Conservation (phyloP, 1,284 basidiomycete species). For the Volvariella volvacea region DNA sequence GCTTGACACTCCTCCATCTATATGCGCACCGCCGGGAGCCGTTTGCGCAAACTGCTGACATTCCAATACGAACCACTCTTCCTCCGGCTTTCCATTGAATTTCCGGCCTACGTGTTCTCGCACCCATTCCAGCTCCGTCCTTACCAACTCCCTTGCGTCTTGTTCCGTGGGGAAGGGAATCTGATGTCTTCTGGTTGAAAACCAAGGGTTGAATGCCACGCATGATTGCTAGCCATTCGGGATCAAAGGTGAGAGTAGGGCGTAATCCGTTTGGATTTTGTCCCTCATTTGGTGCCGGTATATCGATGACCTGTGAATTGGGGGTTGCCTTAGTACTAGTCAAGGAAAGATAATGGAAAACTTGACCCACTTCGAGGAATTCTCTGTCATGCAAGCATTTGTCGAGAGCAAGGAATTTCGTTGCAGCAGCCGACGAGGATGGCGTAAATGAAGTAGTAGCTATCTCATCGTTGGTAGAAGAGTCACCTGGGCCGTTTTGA, state of each 20-base stretch:
- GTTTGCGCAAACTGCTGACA: slow-evolving; percentile 73
- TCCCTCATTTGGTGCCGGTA: slow-evolving; percentile 23
- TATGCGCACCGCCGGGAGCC: slow-evolving; percentile 54
- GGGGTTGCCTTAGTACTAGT: too few relatives aligned
- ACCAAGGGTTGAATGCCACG: slow-evolving; percentile 79
- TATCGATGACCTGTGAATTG: slow-evolving; percentile 59
- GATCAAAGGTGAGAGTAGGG: slow-evolving; percentile 57
- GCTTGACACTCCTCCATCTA: slow-evolving; percentile 22
- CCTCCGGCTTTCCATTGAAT: slow-evolving; percentile 18
- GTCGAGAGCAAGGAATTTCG: slow-evolving; percentile 88
- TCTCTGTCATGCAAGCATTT: slow-evolving; percentile 82
- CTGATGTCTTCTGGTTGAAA: slow-evolving; percentile 50
- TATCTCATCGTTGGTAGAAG: slow-evolving; percentile 57
- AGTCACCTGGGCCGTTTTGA: slow-evolving; percentile 56
- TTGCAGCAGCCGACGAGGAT: slow-evolving; percentile 28
- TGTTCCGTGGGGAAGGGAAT: slow-evolving; percentile 53
- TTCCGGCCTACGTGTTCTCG: slow-evolving; percentile 36
- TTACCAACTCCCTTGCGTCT: slow-evolving; percentile 52
- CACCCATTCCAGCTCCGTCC: slow-evolving; percentile 65
- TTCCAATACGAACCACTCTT: slow-evolving; percentile 37
- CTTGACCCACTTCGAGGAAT: slow-evolving; percentile 74
- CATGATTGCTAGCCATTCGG: slow-evolving; percentile 91
- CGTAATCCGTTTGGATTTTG: not conserved
- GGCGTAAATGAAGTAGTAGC: slow-evolving; percentile 25
- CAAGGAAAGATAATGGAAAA: slow-evolving; percentile 3